Base-by-base conservation (phyloP, 805 yeast species). In the Cyberlindnera suaveolens region DNA sequence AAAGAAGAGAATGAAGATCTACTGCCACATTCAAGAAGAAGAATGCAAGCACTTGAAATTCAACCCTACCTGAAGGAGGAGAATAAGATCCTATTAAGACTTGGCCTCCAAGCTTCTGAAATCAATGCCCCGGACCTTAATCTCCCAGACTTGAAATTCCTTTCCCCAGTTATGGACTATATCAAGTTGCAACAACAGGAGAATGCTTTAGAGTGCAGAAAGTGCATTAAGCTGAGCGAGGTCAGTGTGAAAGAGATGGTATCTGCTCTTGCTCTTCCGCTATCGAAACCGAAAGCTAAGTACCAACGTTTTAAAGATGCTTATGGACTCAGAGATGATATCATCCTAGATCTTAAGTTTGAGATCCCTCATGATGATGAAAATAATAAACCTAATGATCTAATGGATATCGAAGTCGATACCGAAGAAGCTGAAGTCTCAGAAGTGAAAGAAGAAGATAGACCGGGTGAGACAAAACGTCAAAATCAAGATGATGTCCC, bases 321-420 rank as follows among this genome's bases (percentile, higher is more conserved):
- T 0, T 82, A 83, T 49, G 51, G 64, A 13, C 65, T 76, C 26
- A 65, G 76, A 0, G 77, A 73, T 31, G 64, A 62, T 3, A 71
- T 80, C 0, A 61, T 80, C 3, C 81, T 76, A 33, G 57, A 60
- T 9, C 57, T 81, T 2, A 52, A 47, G 14, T 56, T 53, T 5
- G 36, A 43, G 23, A 6, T 19, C 8, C 23, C 41, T 23, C 37
- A 33, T 18, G 36, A 13, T 4, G n/a, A 11, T 19, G 34, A 33
- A 23, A 3, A 16, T 32, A 23, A 29, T 7, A 15, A 41, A 15
- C n/a, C 27, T 4, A 30, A 39, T 18, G 39, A 40, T 9, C 47
- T 43, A 17, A 26, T 5, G 17, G 14, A 8, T 20, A 19, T 10
- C 15, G 23, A 10, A 36, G 17, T 31, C 15, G 26, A 11, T 35